Base-by-base conservation (phyloP, 1,284 basidiomycete species). In the Puccinia novopanici region DNA sequence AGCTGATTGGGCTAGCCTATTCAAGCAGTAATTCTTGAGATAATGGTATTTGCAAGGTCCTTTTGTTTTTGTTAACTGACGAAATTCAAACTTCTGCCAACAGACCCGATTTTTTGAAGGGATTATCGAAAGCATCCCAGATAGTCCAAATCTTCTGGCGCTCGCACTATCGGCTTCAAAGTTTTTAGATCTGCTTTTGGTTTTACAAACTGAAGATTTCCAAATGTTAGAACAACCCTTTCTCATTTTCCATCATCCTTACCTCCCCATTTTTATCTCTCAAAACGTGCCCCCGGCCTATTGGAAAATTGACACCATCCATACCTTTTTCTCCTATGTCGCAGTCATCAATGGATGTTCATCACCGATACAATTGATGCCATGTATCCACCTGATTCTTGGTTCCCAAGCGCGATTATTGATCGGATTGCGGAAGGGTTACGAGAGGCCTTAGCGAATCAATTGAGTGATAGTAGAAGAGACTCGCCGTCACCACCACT, bases 321-420 rank as follows among this genome's bases (percentile, higher is more conserved):
- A 9, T 75, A n/a, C n/a, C n/a, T 19, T 22, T 40, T 22, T 59
- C n/a, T 40, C 52, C 57, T 19, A 2, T 34, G 12, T 40, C 9
- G 12, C 83, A 97, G 95, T 83, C 93, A 99, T 86, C 95, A 99
- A 88, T 99, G 97, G 96, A 92, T 98, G 84, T 99, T 99, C 85
- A 91, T 98, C 77, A 97, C 95, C 0, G 97, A 99, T 86, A 98
- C 96, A 0, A 93, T 95, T 6, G 97, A 99, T 84, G 95, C 95
- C 0, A 90, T 95, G 15, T 95, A 95, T 85, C 91, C 91, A 10
- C 91, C 93, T 0, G 91, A 95, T 82, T 89, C 91, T 63, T 95
- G 92, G 90, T 87, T 88, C 65, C 92, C 95, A 0, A 92, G 93
- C 82, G 92, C 94, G 0, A 90, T 98, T 87, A 89, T 98, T 85